Evolutionary conservation across 139 green algal genomes (phyloP).

Genomic region (Trebouxia sp.): DNA sequence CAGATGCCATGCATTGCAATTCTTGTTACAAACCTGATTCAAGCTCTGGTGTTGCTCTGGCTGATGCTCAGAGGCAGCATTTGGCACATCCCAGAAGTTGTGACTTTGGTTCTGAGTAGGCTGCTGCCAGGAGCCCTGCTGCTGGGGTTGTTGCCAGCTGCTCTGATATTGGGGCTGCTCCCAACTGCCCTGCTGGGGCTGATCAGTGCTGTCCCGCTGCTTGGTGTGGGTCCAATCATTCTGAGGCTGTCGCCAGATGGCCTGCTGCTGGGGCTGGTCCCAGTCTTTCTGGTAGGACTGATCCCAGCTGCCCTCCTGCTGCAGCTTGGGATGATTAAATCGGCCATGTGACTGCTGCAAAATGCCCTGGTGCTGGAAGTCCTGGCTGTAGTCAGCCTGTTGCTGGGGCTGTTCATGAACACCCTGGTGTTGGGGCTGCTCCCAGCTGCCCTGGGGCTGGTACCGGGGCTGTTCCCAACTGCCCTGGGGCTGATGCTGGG

Average conservation of each 20-base stretch:
- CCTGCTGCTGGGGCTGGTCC: too few species aligned
- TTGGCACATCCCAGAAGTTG: too few species aligned
- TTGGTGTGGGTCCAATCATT: too few species aligned
- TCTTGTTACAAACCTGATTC: too few species aligned
- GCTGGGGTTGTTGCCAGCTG: not conserved
- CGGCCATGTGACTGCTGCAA: too few species aligned
- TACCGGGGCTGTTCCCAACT: not conserved
- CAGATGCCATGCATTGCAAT: too few species aligned
- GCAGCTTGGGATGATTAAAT: too few species aligned
- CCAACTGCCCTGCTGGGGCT: constrained; percentile 6
- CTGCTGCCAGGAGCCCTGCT: not conserved
- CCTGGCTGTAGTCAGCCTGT: not conserved
- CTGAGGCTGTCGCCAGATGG: too few species aligned
- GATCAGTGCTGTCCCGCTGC: not conserved
- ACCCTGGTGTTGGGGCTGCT: not conserved
- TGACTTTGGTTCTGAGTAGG: not conserved
- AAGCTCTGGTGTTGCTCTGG: not conserved
- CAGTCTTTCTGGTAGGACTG: too few species aligned
- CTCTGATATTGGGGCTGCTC: constrained; percentile 11
- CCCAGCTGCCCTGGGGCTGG: not conserved
- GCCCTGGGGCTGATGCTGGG: not conserved
- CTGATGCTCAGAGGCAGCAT: too few species aligned
- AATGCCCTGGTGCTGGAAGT: not conserved
- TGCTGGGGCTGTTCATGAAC: not conserved
- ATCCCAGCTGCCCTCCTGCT: too few species aligned